Conservation (phyloP, 495 filamentous ascomycete genomes). For the Diplogelasinospora grovesii region DNA sequence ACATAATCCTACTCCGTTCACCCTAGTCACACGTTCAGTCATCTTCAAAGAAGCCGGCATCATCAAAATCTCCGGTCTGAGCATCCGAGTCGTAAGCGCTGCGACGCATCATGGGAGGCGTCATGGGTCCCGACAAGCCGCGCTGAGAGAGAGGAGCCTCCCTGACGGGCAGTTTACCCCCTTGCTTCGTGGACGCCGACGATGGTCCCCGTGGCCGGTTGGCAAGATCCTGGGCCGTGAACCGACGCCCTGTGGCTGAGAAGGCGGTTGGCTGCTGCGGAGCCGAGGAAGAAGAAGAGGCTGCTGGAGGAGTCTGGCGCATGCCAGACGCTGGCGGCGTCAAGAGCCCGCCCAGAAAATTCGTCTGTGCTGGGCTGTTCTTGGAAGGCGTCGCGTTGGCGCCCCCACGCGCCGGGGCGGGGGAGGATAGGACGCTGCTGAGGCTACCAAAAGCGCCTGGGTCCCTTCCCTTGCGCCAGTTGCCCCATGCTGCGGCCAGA, state of each 20-base stretch:
- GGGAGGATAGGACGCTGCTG: conserved; percentile 31
- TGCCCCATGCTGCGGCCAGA: conserved; percentile 65
- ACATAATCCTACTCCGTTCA: neutral
- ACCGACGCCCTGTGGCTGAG: conserved; percentile 43
- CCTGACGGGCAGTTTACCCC: conserved; percentile 30
- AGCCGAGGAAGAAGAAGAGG: conserved; percentile 31
- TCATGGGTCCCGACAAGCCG: conserved; percentile 42
- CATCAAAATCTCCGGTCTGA: conserved; percentile 48
- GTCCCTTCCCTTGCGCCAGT: conserved; percentile 74
- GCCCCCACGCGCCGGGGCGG: conserved; percentile 29
- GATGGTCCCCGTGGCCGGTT: conserved; percentile 37
- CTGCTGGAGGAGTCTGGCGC: conserved; percentile 48
- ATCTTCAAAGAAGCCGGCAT: conserved; percentile 52
- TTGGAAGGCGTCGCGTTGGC: conserved; percentile 58
- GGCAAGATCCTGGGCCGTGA: conserved; percentile 41
- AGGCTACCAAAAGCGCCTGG: conserved; percentile 38
- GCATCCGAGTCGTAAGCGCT: conserved; percentile 69
- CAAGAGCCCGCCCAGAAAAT: conserved; percentile 64
- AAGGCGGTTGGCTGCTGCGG: conserved; percentile 47
- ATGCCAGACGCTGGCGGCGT: conserved; percentile 71
- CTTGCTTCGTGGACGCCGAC: conserved; percentile 19
- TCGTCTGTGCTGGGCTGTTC: conserved; percentile 38
- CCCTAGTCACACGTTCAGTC: conserved; percentile 25
- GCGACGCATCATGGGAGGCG: conserved; percentile 63
- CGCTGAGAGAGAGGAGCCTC: conserved; percentile 31